Evolutionary conservation across 352 stramenopile genomes (phyloP).

Genomic region (Globisporangium recalcitrans): DNA sequence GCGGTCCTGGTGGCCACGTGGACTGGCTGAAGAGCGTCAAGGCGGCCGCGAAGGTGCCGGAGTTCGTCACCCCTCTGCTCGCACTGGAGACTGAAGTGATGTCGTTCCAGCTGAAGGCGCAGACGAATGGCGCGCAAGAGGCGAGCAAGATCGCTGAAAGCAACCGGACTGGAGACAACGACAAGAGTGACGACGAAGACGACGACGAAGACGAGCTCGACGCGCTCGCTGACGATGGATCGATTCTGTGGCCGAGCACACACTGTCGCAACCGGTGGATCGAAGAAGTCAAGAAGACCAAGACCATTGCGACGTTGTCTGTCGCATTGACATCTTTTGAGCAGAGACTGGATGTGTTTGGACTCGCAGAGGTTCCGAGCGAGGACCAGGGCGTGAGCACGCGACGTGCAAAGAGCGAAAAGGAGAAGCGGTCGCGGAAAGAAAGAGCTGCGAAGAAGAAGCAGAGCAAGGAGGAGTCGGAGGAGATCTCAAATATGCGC

Average conservation of each 20-base stretch:
- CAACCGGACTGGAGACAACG: conserved; percentile 20
- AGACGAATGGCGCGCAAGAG: conserved; percentile 8
- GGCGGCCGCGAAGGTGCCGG: conserved; percentile 24
- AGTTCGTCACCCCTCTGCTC: conserved; percentile 42
- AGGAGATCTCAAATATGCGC: conserved; percentile 16
- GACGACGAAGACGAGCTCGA: conserved; percentile 79
- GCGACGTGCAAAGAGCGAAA: conserved; percentile 58
- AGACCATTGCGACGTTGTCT: conserved; percentile 50
- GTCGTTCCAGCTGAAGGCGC: conserved; percentile 35
- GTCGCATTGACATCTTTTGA: conserved; percentile 59
- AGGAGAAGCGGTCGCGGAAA: conserved; percentile 67
- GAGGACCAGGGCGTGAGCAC: conserved; percentile 35
- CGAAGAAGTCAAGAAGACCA: conserved; percentile 42
- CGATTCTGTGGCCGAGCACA: conserved; percentile 65
- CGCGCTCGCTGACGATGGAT: conserved; percentile 44
- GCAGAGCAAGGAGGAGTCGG: conserved; percentile 43
- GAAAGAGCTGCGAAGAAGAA: conserved; percentile 54
- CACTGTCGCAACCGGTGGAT: conserved; percentile 73
- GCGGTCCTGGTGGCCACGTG: conserved; percentile 22
- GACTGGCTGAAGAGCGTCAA: conserved; percentile 54
- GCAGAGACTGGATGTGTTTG: conserved; percentile 63
- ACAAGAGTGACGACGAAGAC: conserved; percentile 69
- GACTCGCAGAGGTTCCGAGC: conserved; percentile 42
- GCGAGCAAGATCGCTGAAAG: neutral
- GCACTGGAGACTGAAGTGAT: conserved; percentile 64